Evolutionary conservation across 1,284 basidiomycete genomes (phyloP).

Genomic region (Leccinum proliferum): DNA sequence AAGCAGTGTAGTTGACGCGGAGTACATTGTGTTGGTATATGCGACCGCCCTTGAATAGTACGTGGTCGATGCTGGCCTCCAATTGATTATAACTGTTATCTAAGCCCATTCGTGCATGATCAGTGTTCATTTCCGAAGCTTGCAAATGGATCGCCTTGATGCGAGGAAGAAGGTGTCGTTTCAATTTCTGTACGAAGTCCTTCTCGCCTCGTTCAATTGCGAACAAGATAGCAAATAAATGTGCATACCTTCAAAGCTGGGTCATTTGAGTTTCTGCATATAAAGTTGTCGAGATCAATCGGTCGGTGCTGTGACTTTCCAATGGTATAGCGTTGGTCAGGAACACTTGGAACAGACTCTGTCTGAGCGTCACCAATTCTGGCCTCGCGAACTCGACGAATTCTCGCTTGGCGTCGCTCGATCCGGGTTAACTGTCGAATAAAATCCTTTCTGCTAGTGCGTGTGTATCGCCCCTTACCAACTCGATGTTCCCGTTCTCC

Average conservation of each 20-base stretch:
- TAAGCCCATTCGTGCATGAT: not conserved
- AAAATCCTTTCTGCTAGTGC: not conserved
- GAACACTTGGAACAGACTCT: not conserved
- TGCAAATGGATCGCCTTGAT: not conserved
- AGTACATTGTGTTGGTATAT: not conserved
- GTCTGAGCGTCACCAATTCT: not conserved
- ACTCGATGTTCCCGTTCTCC: conserved; percentile 7
- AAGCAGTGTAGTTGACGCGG: not conserved
- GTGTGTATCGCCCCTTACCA: not conserved
- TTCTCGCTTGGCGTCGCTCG: not conserved
- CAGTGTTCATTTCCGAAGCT: not conserved
- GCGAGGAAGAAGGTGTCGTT: not conserved
- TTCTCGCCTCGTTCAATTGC: not conserved
- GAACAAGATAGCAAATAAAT: not conserved
- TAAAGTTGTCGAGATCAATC: not conserved
- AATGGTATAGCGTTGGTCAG: not conserved
- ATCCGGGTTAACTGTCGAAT: not conserved
- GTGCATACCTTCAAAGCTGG: not conserved
- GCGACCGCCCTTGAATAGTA: conserved; percentile 2
- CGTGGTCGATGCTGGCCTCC: not conserved
- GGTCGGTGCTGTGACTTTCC: not conserved
- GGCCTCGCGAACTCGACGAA: not conserved
- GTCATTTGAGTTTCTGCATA: not conserved
- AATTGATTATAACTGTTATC: not conserved
- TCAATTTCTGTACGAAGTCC: not conserved